Base-by-base conservation (phyloP, 2,329 filamentous ascomycete species). In the Alternaria brassicicola region DNA sequence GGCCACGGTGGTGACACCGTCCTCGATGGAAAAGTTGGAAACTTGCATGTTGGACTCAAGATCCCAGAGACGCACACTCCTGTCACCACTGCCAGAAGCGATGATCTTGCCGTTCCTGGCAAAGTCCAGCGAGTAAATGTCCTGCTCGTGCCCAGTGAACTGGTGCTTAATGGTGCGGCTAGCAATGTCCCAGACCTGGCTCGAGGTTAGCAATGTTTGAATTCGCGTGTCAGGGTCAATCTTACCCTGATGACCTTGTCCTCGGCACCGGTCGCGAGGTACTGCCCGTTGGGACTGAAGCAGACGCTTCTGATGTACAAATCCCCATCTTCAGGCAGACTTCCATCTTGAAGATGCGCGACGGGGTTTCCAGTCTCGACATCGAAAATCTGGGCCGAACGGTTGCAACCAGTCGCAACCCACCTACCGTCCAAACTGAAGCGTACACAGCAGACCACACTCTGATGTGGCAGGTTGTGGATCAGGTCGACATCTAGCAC, bases 301-400 rank as follows among this genome's bases (percentile, higher is more conserved):
- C 95, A 99, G 53, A 99, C 95, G 72, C 94, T 98, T 69, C 95
- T 85, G 70, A 99, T 99, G 78, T 98, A 99, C 30, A 99, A 83
- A 79, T 99, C 95, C 26, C 94, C 93, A 53, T 91, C 89, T 69
- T 93, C 88, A 66, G 96, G 92, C 43, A 93, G 91, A 43, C 85
- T 89, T 68, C 94, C 90, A 70, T 99, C 95, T 77, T 97, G 92
- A 31, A 98, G 83, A 58, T 95, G 89, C 66, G 92, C 95, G 52
- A 98, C 88, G 77, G 94, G 95, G 68, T 92, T 87, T 55, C 95
- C 95, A 15, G 87, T 90, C 70, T 87, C 85, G 39, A 98, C 94
- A 66, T 99, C 95, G 78, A 95, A 99, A 70, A 99, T 99, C 79
- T 98, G 94, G n/a, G 95, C 95, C n/a, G 93, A 97, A 64, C 93